Percentiles rank a stretch among this genome's conserved stretches.
Evolutionary conservation across 768 basidiomycete species (phyloP).

Genomic region (Tephrocybe sp.): DNA sequence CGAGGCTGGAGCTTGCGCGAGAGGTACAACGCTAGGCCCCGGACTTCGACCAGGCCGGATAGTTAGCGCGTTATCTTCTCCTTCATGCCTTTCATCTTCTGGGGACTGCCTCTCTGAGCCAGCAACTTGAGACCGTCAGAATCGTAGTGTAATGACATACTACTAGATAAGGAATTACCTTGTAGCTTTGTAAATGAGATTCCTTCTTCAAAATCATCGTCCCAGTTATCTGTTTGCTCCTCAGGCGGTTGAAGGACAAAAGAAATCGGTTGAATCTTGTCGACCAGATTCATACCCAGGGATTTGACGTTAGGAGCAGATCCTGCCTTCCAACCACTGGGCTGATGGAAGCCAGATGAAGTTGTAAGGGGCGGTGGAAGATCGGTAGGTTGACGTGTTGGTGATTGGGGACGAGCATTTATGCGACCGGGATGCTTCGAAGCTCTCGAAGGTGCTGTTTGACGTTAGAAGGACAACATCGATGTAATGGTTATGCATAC

Average conservation of each 20-base stretch:
- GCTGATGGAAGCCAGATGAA: constrained; percentile 27
- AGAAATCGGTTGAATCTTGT: constrained; percentile 62
- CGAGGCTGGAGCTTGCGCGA: constrained; percentile 61
- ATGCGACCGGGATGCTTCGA: constrained; percentile 61
- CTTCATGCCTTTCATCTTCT: constrained; percentile 56
- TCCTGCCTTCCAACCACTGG: constrained; percentile 35
- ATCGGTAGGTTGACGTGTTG: constrained; percentile 42
- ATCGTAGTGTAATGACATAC: not conserved
- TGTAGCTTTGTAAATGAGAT: constrained; percentile 86
- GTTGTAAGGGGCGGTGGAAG: constrained; percentile 28
- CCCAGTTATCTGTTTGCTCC: constrained; percentile 95
- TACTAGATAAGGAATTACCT: constrained; percentile 32
- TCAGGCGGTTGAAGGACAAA: constrained; percentile 74
- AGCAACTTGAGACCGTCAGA: constrained; percentile 35
- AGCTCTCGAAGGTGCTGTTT: constrained; percentile 67
- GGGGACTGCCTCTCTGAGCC: constrained; percentile 53
- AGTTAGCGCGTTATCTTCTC: constrained; percentile 78
- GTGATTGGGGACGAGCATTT: constrained; percentile 44
- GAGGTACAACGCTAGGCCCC: constrained; percentile 47
- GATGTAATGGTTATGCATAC: constrained; percentile 38
- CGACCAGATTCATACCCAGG: constrained; percentile 40
- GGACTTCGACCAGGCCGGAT: constrained; percentile 79
- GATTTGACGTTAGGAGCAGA: constrained; percentile 32
- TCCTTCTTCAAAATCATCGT: constrained; percentile 95
- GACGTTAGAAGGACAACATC: constrained; percentile 1